phyloP scores from a whole-genome alignment of 2,329 filamentous ascomycete genomes.

The Cladobotryum protrusum region DNA sequence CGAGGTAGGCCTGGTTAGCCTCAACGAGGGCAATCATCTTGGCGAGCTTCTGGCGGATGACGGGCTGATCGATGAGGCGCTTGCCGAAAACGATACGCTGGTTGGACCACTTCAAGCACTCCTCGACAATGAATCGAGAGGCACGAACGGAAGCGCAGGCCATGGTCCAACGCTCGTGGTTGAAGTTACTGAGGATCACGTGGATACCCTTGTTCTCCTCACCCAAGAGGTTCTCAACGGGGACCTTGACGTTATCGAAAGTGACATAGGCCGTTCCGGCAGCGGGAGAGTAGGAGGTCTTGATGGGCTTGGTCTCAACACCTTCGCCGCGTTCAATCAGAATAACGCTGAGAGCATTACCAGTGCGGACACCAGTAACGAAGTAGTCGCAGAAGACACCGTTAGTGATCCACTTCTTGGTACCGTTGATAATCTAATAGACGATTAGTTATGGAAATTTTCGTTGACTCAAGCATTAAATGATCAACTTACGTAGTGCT shows the following conservation, averaged over 20 bases:
- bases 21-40: constrained; percentile 82
- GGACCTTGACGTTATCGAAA: constrained; percentile 82
- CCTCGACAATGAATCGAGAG: constrained; percentile 66
- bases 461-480: too few species aligned
- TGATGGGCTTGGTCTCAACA: constrained; percentile 70
- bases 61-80: constrained; percentile 74
- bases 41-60: constrained; percentile 78
- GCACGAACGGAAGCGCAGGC: constrained; percentile 54
- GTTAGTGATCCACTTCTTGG: constrained; percentile 84
- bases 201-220: constrained; percentile 81
- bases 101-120: constrained; percentile 83
- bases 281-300: constrained; percentile 72
- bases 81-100: constrained; percentile 81
- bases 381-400: constrained; percentile 79
- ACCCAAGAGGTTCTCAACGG: constrained; percentile 69
- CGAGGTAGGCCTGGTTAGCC: constrained; percentile 79
- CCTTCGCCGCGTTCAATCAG: constrained; percentile 68
- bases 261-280: constrained; percentile 76
- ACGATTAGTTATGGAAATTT: constrained; percentile 6
- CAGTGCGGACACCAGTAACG: constrained; percentile 71
- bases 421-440: constrained; percentile 56
- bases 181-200: constrained; percentile 82
- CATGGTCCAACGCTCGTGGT: constrained; percentile 81
- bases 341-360: constrained; percentile 71
- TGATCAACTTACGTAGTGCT: constrained; percentile 55